Percentiles rank a stretch among this genome's conserved stretches.
phyloP scores from a whole-genome alignment of 2,329 filamentous ascomycete genomes.

The Fonsecaea multimorphosa region DNA sequence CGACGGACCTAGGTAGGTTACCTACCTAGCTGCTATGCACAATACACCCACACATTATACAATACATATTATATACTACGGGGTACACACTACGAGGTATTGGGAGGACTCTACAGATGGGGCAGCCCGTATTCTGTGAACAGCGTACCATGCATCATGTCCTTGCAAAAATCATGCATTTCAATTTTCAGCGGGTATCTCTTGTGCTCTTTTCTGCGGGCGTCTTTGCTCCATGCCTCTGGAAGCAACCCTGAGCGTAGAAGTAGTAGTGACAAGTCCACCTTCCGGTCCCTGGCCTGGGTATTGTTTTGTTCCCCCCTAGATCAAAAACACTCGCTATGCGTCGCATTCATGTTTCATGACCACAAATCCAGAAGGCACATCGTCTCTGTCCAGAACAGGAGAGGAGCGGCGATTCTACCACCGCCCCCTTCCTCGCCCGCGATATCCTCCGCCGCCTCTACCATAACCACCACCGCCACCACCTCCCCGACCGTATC shows the following conservation, averaged over 20 bases:
- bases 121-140: too few species aligned
- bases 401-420: slow-evolving; percentile 16
- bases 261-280: neutral
- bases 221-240: too few species aligned
- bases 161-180: too few species aligned
- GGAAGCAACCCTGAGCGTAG: neutral
- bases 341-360: slow-evolving; percentile 2
- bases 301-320: neutral
- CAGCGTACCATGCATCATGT: too few species aligned
- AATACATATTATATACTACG: too few species aligned
- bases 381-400: neutral
- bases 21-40: too few species aligned
- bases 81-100: too few species aligned
- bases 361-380: neutral
- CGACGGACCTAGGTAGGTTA: too few species aligned
- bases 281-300: neutral
- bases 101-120: too few species aligned
- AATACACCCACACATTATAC: too few species aligned
- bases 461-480: slow-evolving; percentile 45
- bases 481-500: slow-evolving; percentile 53
- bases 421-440: slow-evolving; percentile 38
- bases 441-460: slow-evolving; percentile 50
- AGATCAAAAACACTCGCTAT: neutral
- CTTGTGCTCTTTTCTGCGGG: too few species aligned
- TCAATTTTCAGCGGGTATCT: too few species aligned